Evolutionary conservation across 345 rosid genomes (phyloP).

Genomic region (Atalantia buxifolia): DNA sequence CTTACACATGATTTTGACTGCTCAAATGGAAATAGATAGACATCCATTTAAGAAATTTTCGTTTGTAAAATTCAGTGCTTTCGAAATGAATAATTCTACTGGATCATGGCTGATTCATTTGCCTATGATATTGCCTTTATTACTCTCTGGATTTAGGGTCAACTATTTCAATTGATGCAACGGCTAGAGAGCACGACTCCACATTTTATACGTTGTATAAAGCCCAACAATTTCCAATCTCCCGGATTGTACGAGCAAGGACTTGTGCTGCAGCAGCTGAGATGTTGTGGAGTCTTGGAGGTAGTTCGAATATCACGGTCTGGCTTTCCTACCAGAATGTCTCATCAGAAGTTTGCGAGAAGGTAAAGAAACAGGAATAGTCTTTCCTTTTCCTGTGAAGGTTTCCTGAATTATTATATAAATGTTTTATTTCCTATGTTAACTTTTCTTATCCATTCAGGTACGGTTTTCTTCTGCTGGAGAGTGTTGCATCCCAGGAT

Average conservation of each 20-base stretch:
- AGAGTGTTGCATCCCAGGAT: constrained; percentile 72
- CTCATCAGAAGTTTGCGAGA: constrained; percentile 93
- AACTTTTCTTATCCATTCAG: constrained; percentile 29
- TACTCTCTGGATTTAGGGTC: constrained; percentile 46
- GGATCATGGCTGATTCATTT: constrained; percentile 7
- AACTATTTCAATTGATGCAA: constrained; percentile 95
- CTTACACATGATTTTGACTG: background rate
- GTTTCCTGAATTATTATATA: background rate
- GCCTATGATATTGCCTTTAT: constrained; percentile 11
- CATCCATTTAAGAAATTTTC: background rate
- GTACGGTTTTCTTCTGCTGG: constrained; percentile 95
- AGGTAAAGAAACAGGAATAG: constrained; percentile 41
- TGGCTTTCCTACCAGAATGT: constrained; percentile 96
- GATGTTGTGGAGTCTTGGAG: constrained; percentile 98
- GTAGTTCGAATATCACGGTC: constrained; percentile 97
- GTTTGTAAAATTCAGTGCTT: background rate
- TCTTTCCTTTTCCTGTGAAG: background rate
- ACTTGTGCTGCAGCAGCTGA: constrained; percentile 87
- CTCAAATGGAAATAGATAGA: background rate
- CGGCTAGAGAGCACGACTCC: constrained; percentile 94
- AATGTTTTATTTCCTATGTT: background rate
- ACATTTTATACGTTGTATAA: constrained; percentile 96
- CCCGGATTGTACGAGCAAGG: constrained; percentile 89
- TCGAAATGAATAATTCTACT: background rate
- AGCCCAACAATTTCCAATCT: constrained; percentile 89